Evolutionary conservation across 139 green algal species (phyloP).

Genomic region (Marvania coccoides): DNA sequence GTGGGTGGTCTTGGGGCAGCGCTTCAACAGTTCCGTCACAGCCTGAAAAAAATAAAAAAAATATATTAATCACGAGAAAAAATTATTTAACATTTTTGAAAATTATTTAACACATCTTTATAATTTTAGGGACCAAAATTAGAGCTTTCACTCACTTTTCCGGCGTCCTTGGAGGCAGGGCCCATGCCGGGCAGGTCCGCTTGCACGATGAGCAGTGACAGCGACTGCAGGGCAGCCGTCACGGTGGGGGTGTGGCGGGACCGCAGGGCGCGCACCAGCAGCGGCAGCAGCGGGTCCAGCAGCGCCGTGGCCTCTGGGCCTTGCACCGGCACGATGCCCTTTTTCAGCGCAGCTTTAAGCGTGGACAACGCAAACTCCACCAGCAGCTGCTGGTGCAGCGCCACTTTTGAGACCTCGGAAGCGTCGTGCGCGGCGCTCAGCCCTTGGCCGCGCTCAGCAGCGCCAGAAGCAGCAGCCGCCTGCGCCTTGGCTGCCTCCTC

Average conservation of each 20-base stretch:
- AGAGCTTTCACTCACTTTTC: too few relatives aligned
- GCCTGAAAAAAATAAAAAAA: slow-evolving; percentile 1
- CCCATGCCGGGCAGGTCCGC: slow-evolving; percentile 42
- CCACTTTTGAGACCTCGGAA: not conserved
- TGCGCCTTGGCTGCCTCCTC: slow-evolving; percentile 13
- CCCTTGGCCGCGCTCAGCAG: not conserved
- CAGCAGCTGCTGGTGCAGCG: slow-evolving; percentile 68
- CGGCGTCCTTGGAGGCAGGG: not conserved
- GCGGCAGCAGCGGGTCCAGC: slow-evolving; percentile 62
- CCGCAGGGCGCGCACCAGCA: slow-evolving; percentile 50
- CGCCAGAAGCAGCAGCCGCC: slow-evolving; percentile 10
- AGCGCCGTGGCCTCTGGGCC: slow-evolving; percentile 28
- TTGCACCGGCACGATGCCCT: slow-evolving; percentile 30
- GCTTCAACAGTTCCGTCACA: slow-evolving; percentile 48
- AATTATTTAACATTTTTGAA: not conserved
- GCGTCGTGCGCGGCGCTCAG: not conserved
- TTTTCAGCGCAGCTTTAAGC: slow-evolving; percentile 43
- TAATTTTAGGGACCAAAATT: too few relatives aligned
- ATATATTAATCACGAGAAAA: not conserved
- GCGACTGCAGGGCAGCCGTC: slow-evolving; percentile 38
- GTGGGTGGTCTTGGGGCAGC: slow-evolving; percentile 38
- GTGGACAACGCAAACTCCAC: slow-evolving; percentile 72
- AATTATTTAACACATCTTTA: too few relatives aligned
- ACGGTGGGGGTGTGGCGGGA: slow-evolving; percentile 44
- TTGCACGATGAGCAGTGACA: slow-evolving; percentile 42